Base-by-base conservation (phyloP, 2,329 filamentous ascomycete genomes). In the Colletotrichum tofieldiae region DNA sequence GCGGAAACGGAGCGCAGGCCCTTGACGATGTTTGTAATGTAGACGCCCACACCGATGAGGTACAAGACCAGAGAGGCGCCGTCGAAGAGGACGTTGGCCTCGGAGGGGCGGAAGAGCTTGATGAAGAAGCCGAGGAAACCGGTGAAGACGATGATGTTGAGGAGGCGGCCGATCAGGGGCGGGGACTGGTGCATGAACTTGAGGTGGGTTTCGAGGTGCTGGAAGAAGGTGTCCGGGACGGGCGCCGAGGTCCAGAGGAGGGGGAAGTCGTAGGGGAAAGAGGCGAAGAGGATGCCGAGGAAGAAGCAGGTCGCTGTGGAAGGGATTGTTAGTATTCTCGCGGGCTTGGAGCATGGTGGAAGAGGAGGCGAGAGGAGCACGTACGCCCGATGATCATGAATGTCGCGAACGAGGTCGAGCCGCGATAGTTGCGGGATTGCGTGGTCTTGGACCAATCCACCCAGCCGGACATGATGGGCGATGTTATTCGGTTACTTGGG, bases 1-100 rank as follows among this genome's bases (percentile, higher is more conserved):
- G 89, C 89, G 71, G 90, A 94, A 51, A 98, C 93, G 72, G 96
- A 92, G 75, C 95, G 88, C 81, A 99, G 88, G 5, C 96, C 96
- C 86, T 98, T 98, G 81, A 98, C 93, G 78, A 98, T 98, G 84
- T 99, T 99, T 77, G 95, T 93, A 76, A 98, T 90, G 84, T 98
- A 99, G 77, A 99, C 93, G 60, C 95, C 94, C 65, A 97, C 91
- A 73, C 94, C 96, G 78, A 96, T 94, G 67, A 96, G 88, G 83
- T 96, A 96, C 77, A 94, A 88, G 20, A 94, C 92, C 18, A 96
- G 89, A 74, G 93, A 94, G 69, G 94, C 91, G 79, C 93, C 93
- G 83, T 93, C 96, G 82, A 99, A 99, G 70, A 99, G 92, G 85
- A 98, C 93, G 86, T 99, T 99, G 75, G 94, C 93, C 84, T 98